Conservation (phyloP, 768 basidiomycete species). For the Boletus sp. region DNA sequence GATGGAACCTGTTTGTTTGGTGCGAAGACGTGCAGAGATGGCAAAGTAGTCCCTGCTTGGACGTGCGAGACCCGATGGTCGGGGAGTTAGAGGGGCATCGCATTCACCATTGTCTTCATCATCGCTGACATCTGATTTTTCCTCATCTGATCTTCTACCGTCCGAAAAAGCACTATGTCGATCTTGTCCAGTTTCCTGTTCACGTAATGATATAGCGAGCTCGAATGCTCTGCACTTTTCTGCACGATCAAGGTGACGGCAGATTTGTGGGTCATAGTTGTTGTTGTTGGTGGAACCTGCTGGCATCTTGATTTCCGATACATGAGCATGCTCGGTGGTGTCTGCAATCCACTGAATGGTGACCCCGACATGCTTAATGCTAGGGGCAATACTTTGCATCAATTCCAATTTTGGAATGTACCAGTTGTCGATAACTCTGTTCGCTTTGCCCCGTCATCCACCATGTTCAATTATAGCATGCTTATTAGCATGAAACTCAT, state of each 20-base stretch:
- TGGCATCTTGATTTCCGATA: neutral
- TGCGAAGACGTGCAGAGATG: neutral
- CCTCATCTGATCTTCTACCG: neutral
- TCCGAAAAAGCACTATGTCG: neutral
- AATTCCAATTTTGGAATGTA: neutral
- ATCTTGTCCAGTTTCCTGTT: neutral
- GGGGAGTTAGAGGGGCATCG: neutral
- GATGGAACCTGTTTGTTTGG: neutral
- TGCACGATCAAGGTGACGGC: neutral
- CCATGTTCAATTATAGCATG: too few relatives aligned
- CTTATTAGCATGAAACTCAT: neutral
- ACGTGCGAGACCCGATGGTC: neutral
- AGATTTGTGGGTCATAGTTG: neutral
- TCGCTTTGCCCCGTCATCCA: neutral
- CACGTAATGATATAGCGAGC: neutral
- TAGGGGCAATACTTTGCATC: neutral
- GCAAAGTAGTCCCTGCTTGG: neutral
- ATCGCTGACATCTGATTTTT: neutral
- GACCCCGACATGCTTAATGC: neutral
- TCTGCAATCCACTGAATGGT: neutral
- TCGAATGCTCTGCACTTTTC: neutral
- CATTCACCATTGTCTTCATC: neutral
- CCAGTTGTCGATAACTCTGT: neutral
- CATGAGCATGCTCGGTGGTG: neutral
- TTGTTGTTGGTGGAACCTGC: neutral